Conservation (phyloP, 345 rosid species). For the Corchorus capsularis region DNA sequence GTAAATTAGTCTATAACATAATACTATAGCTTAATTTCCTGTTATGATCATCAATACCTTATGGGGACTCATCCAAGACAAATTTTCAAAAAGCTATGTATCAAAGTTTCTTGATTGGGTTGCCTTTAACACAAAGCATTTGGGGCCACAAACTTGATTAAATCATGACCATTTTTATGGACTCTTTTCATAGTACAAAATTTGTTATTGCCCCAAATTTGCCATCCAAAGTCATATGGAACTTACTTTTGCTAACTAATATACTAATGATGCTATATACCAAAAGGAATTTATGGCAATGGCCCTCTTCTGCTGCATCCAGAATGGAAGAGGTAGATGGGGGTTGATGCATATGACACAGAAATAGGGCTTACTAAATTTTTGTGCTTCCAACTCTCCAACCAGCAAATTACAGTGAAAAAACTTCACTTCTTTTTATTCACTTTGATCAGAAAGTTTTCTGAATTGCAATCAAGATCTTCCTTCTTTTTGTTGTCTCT, state of each 20-base stretch:
- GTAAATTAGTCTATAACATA: not conserved
- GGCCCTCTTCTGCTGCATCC: not conserved
- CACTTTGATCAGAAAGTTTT: not conserved
- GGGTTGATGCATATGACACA: not conserved
- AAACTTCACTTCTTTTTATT: not conserved
- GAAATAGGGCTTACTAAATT: no score
- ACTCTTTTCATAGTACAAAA: not conserved
- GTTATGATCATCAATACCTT: not conserved
- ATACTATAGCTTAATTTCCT: not conserved
- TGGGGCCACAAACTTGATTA: conserved; percentile 26
- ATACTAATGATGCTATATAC: not conserved
- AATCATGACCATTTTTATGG: conserved; percentile 9
- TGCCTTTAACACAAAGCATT: conserved; percentile 5
- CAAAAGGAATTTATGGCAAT: not conserved
- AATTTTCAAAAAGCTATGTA: conserved; percentile 15
- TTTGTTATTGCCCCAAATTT: not conserved
- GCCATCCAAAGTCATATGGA: conserved; percentile 15
- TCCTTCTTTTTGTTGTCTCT: no score
- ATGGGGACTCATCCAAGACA: not conserved
- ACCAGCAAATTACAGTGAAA: not conserved
- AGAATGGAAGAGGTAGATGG: not conserved
- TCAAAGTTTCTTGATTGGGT: conserved; percentile 22
- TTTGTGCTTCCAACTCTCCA: no score
- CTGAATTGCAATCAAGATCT: no score
- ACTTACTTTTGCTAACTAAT: not conserved